A percentile compares a stretch with the other conserved stretches of the same genome.
These are phyloP conservation scores for Coprinopsis marcescibilis DNA, from an alignment of 768 basidiomycete species.

Conservation along the genomic window DNA sequence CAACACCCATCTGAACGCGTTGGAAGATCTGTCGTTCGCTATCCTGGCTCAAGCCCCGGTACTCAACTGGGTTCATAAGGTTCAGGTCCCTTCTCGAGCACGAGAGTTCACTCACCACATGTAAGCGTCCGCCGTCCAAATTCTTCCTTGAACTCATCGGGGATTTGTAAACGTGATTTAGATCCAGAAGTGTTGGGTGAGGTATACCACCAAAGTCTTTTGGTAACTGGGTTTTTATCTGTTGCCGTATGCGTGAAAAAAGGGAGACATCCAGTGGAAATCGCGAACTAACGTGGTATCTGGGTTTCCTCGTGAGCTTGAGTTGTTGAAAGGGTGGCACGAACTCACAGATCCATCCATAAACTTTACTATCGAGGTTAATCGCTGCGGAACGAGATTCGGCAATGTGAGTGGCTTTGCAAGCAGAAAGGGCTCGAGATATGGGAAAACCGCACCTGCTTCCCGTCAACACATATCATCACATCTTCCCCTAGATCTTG, in stretches of 20 bases:
- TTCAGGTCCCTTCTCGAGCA: too few relatives aligned
- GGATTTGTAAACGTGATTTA: constrained; percentile 42
- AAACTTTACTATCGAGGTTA: constrained; percentile 9
- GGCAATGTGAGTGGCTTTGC: too few relatives aligned
- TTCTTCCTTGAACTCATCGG: constrained; percentile 40
- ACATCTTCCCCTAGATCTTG: background rate
- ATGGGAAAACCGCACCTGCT: constrained; percentile 3
- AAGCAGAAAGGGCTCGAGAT: too few relatives aligned
- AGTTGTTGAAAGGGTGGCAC: background rate
- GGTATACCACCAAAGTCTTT: constrained; percentile 62
- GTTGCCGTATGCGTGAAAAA: background rate
- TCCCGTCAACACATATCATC: constrained; percentile 8
- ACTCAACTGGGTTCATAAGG: constrained; percentile 60
- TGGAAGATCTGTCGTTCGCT: constrained; percentile 78
- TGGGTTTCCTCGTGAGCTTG: constrained; percentile 15
- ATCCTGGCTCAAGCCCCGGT: constrained; percentile 44
- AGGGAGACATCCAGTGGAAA: background rate
- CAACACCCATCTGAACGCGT: constrained; percentile 75
- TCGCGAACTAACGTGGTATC: constrained; percentile 48
- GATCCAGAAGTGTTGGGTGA: constrained; percentile 38
- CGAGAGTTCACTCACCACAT: constrained; percentile 59
- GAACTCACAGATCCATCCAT: constrained; percentile 5
- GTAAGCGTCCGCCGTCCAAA: constrained; percentile 58
- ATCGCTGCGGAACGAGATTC: background rate
- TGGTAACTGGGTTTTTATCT: constrained; percentile 55